These are phyloP conservation scores for Tylopilus rubrobrunneus DNA, from an alignment of 768 basidiomycete genomes.

Conservation along the genomic window DNA sequence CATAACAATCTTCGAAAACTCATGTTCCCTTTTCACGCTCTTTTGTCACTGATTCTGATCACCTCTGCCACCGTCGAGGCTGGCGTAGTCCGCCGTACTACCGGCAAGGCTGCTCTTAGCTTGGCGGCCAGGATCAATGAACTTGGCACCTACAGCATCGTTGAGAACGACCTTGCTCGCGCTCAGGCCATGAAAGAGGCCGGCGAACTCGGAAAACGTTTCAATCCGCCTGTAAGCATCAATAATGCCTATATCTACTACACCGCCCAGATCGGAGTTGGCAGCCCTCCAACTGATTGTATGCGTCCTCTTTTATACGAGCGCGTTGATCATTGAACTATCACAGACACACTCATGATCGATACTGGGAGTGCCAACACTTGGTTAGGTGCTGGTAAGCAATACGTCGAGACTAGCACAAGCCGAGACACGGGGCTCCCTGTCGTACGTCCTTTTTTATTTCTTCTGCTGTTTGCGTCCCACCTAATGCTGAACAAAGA, in stretches of 20 bases:
- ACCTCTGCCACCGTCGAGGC: background rate
- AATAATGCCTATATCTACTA: conserved; percentile 24
- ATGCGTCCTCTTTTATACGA: background rate
- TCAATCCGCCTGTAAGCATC: background rate
- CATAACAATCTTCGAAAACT: background rate
- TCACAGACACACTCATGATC: conserved; percentile 19
- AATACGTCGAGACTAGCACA: conserved; percentile 11
- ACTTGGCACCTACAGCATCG: conserved; percentile 8
- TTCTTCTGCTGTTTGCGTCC: background rate
- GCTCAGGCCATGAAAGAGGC: conserved; percentile 4
- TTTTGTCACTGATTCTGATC: background rate
- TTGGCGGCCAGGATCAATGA: conserved; percentile 12
- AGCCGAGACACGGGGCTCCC: conserved; percentile 14
- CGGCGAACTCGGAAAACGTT: conserved; percentile 3
- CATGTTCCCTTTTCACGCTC: background rate
- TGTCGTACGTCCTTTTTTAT: conserved; percentile 10
- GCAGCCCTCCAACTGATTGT: conserved; percentile 26
- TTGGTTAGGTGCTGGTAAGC: conserved; percentile 16
- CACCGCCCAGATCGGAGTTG: conserved; percentile 24
- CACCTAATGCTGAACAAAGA: background rate
- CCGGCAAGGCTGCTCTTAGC: conserved; percentile 2
- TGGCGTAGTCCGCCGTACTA: background rate
- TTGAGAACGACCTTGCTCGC: conserved; percentile 13
- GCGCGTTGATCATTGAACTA: background rate
- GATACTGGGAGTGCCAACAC: conserved; percentile 22